A percentile compares a stretch with the other conserved stretches of the same genome.
phyloP scores from a whole-genome alignment of 352 stramenopile species.

The Globisporangium middletonii region DNA sequence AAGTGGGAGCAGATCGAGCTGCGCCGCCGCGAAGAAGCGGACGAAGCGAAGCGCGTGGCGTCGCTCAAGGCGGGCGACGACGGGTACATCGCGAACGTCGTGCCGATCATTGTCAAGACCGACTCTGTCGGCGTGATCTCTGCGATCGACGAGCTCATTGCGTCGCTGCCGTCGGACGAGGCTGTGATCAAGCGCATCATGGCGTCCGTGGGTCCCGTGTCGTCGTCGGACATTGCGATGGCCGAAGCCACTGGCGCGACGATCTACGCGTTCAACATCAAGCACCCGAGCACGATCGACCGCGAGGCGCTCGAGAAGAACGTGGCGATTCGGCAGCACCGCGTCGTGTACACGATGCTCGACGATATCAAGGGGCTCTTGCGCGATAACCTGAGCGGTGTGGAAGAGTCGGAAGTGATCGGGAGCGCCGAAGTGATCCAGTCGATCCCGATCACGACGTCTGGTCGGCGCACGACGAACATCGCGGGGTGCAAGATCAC shows the following conservation, averaged over 20 bases:
- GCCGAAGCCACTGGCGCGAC: constrained; percentile 74
- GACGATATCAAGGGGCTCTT: constrained; percentile 85
- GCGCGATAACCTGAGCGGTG: constrained; percentile 52
- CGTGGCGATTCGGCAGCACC: constrained; percentile 64
- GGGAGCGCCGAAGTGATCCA: constrained; percentile 77
- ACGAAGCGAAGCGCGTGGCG: constrained; percentile 67
- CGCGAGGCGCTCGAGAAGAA: constrained; percentile 77
- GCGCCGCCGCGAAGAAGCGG: constrained; percentile 51
- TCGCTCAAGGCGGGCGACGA: constrained; percentile 63
- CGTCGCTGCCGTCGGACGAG: constrained; percentile 60
- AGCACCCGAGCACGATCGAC: constrained; percentile 63
- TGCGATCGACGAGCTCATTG: constrained; percentile 85
- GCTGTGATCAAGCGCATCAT: constrained; percentile 79
- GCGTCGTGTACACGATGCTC: constrained; percentile 86
- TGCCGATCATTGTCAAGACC: constrained; percentile 97
- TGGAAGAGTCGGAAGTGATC: constrained; percentile 59
- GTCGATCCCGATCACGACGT: constrained; percentile 80
- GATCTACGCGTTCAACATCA: constrained; percentile 89
- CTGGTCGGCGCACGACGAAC: constrained; percentile 85
- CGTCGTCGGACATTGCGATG: constrained; percentile 78
- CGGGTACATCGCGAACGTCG: constrained; percentile 88
- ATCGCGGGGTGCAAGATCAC: constrained; percentile 95
- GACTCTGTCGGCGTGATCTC: constrained; percentile 97
- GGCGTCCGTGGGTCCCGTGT: constrained; percentile 76
- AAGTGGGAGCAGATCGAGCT: constrained; percentile 71